These are phyloP conservation scores for Alternaria sp. DNA, from an alignment of 2,329 filamentous ascomycete genomes.

Conservation along the genomic window DNA sequence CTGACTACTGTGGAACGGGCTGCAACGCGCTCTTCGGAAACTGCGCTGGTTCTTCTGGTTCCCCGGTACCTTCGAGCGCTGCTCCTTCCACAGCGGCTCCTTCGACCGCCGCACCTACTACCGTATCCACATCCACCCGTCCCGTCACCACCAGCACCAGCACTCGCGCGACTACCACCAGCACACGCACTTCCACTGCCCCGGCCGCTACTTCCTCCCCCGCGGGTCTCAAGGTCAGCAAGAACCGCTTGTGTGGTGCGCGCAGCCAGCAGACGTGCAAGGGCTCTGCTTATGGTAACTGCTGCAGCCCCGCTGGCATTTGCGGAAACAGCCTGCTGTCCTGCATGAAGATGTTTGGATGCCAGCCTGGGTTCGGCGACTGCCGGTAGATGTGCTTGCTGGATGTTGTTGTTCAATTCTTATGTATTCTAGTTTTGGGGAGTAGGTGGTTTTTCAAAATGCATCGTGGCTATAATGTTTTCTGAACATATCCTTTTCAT, in stretches of 20 bases:
- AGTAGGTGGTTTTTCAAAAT: too few species aligned
- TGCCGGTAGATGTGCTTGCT: background rate
- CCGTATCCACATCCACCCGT: conserved; percentile 1
- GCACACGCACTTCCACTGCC: background rate
- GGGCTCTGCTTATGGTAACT: background rate
- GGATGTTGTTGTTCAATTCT: background rate
- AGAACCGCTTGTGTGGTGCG: conserved; percentile 2
- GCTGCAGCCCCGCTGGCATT: background rate
- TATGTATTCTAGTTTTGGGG: background rate
- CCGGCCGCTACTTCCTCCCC: background rate
- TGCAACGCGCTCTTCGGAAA: conserved; percentile 7
- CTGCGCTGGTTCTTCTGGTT: background rate
- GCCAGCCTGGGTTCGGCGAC: conserved; percentile 2
- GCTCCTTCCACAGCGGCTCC: background rate
- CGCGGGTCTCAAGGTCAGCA: background rate
- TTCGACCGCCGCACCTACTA: background rate
- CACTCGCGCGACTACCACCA: background rate
- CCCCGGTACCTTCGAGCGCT: background rate
- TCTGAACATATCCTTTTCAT: too few species aligned
- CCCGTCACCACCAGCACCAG: background rate
- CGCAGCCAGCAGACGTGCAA: conserved; percentile 4
- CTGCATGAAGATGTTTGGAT: conserved; percentile 4
- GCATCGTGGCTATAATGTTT: too few species aligned
- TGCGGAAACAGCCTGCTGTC: background rate
- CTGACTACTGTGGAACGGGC: conserved; percentile 7